These are phyloP conservation scores for Lagenidium giganteum DNA, from an alignment of 352 stramenopile species.

Conservation along the genomic window DNA sequence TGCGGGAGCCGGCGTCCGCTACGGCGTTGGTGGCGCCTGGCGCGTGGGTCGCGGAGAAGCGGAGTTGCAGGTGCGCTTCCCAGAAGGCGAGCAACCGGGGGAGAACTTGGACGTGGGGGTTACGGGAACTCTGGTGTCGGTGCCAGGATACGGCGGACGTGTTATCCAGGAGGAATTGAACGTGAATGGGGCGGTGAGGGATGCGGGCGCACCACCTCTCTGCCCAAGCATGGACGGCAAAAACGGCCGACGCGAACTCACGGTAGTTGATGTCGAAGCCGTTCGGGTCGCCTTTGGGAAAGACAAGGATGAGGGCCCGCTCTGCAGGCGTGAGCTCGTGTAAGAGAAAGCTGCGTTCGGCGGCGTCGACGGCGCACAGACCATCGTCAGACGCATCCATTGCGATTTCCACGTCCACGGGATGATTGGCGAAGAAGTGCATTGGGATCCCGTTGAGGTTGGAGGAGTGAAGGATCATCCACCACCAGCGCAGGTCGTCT, in stretches of 20 bases:
- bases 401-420: slow-evolving; percentile 1
- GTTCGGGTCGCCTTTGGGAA: too few relatives aligned
- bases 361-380: slow-evolving; percentile 4
- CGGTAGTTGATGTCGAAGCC: too few relatives aligned
- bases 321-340: too few relatives aligned
- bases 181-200: neutral
- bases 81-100: neutral
- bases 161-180: slow-evolving; percentile 10
- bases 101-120: slow-evolving; percentile 2
- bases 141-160: slow-evolving; percentile 5
- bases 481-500: slow-evolving; percentile 12
- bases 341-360: neutral
- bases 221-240: neutral
- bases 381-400: slow-evolving; percentile 15
- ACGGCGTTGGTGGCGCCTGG: neutral
- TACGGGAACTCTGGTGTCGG: neutral
- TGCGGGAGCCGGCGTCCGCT: slow-evolving; percentile 4
- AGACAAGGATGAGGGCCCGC: too few relatives aligned
- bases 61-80: neutral
- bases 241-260: too few relatives aligned
- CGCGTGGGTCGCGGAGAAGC: neutral
- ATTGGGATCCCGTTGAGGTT: slow-evolving; percentile 13
- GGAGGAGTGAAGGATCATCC: slow-evolving; percentile 1
- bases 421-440: neutral
- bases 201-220: too few relatives aligned